These are phyloP conservation scores for Chlamydomonas sp. DNA, from an alignment of 139 green algal species.

Conservation along the genomic window DNA sequence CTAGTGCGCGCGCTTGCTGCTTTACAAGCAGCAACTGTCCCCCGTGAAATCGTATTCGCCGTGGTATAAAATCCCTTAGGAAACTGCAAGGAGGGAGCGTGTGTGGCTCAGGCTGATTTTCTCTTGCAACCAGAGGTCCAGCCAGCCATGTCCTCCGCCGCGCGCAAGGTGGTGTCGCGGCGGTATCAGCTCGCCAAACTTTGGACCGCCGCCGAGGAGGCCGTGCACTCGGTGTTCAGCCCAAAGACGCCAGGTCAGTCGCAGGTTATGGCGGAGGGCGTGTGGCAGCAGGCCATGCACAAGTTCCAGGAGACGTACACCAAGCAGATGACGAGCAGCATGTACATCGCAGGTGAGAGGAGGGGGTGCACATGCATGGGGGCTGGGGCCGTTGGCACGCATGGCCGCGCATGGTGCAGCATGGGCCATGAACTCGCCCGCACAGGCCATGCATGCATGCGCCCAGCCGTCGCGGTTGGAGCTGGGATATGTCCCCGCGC, in stretches of 20 bases:
- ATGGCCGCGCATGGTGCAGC: constrained; percentile 31
- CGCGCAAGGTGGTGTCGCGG: not conserved
- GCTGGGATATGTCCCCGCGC: not conserved
- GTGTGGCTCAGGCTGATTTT: too few relatives aligned
- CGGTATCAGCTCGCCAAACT: constrained; percentile 21
- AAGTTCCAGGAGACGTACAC: constrained; percentile 29
- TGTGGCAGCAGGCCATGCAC: not conserved
- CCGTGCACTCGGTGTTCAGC: constrained; percentile 14
- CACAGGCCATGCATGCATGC: not conserved
- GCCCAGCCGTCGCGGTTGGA: not conserved
- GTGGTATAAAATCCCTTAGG: too few relatives aligned
- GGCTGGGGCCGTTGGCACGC: constrained; percentile 37
- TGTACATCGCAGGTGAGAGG: constrained; percentile 30
- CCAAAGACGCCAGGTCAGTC: not conserved
- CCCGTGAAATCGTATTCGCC: too few relatives aligned
- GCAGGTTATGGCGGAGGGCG: not conserved
- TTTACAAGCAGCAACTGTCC: too few relatives aligned
- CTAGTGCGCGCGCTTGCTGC: too few relatives aligned
- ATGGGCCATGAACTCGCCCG: not conserved
- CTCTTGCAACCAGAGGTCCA: too few relatives aligned
- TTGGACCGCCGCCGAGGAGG: constrained; percentile 21
- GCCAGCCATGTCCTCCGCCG: not conserved
- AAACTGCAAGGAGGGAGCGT: too few relatives aligned
- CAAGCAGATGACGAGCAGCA: constrained; percentile 25
- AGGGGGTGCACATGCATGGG: not conserved